Evolutionary conservation across 2,329 filamentous ascomycete species (phyloP), one percentile per base, ranked within the genome.

Genomic region (Davidsoniella eucalypti): DNA sequence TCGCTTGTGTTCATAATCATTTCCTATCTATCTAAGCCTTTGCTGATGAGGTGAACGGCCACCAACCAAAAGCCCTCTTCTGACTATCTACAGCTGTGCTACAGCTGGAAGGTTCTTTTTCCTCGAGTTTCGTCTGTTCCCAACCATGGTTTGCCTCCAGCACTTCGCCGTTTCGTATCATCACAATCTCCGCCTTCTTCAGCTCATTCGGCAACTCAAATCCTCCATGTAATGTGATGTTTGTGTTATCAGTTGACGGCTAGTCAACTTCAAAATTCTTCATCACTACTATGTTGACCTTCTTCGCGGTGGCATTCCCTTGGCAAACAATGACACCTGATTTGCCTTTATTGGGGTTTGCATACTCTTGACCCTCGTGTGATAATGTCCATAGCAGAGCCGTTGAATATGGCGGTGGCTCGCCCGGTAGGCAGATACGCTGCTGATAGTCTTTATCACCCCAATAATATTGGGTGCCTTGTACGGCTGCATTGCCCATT

Each of bases 241-340:
- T 49, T 12, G 39, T 49, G n/a, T 37, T 49, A 17, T 49, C 47
- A n/a, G 37, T 49, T 26, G 37, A 40, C 14, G 47, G 47, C 47
- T 49, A 49, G 47, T 49, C 47, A 29, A 49, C 47, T 26, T 49
- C 47, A 44, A 49, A 49, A 33, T 49, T 49, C 14, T 49, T 44
- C 47, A 49, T 49, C 47, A 49, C 47, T 17, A 49, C 47, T 41
- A 49, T 41, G 12, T 33, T 33, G 12, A 12, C 29, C 29, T 33
- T 12, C 40, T 43, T 42, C 7, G 26, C 10, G 2, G 36, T 21
- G 4, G 23, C 47, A 16, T 36, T 43, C 1, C 47, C 47, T 12
- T 49, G 25, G 17, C 47, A 49, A n/a, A 49, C 26, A 49, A 49
- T 49, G 16, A 41, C 29, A 7, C 39, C 39, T 5, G 25, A 36